Evolutionary conservation across 2,329 filamentous ascomycete genomes (phyloP), one percentile per base, ranked within the genome.

Genomic region (Trichoderma sp.): DNA sequence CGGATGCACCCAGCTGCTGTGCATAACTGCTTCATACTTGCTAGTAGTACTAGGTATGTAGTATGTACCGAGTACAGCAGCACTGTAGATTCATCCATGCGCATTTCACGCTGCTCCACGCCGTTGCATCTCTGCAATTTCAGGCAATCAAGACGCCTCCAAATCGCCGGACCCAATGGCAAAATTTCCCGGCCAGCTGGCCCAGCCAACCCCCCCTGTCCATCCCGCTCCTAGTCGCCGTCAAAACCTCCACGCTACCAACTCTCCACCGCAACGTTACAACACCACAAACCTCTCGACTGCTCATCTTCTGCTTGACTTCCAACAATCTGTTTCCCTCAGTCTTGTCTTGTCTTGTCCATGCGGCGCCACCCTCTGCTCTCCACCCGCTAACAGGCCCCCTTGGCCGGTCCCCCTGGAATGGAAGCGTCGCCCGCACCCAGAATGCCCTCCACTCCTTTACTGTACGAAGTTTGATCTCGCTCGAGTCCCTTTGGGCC

Each of bases 261-360:
- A 35, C 45, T 25, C 61, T 59, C 64, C 68, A 42, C 68, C 68
- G 68, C 68, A 69, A 69, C 68, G 68, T 69, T 69, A 69, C 68
- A 69, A 64, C 68, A 67, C 64, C 64, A 67, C 53, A 58, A 57
- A 59, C 64, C 64, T 67, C 57, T 42, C 22, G 9, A 65, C 48
- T 58, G 34, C 64, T 52, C 37, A 17, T 42, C 25, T 22, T 35
- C 17, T 35, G 29, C 42, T 42, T 25, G 13, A n/a, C 39, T 48
- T 50, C 37, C 42, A 42, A 35, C 63, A 8, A n/a, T 32, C 50
- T 7, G 19, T 52, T 27, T 50, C 35, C 39, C 54, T 39, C 25
- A 52, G 15, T 13, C 37, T 42, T 54, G 29, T 4, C 39, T 50
- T 56, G 35, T 13, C 52, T 56, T 56, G 52, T 19, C 54, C 17